Evolutionary conservation across 345 rosid species (phyloP).

Genomic region (Barbarea vulgaris): DNA sequence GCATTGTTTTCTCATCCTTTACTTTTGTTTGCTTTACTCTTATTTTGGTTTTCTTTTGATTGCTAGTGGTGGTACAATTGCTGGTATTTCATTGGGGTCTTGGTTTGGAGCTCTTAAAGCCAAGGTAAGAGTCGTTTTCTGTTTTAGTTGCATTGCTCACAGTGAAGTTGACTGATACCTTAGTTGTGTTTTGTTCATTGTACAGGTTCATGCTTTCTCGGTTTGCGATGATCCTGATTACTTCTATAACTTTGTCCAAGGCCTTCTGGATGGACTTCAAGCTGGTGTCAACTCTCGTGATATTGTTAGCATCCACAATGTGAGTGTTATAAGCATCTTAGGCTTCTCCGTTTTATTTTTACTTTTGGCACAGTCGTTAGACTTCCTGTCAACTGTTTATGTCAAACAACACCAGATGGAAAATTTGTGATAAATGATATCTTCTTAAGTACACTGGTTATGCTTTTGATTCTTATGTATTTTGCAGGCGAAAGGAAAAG

Average conservation of each 20-base stretch:
- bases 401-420: not conserved
- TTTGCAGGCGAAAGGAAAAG: slow-evolving; percentile 81
- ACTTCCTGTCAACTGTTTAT: not conserved
- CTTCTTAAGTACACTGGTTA: not conserved
- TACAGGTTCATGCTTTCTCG: slow-evolving; percentile 90
- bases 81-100: slow-evolving; percentile 87
- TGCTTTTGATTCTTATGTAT: not conserved
- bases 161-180: slow-evolving; percentile 4
- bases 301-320: slow-evolving; percentile 67
- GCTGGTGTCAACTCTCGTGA: slow-evolving; percentile 75
- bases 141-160: not conserved
- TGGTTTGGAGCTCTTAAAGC: slow-evolving; percentile 75
- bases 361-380: not conserved
- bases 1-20: not conserved
- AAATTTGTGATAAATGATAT: not conserved
- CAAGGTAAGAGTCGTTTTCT: slow-evolving; percentile 51
- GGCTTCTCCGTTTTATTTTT: not conserved
- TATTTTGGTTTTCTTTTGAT: slow-evolving; percentile 31
- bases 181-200: slow-evolving; percentile 16
- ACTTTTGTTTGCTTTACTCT: slow-evolving; percentile 10
- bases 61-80: slow-evolving; percentile 82
- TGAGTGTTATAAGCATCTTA: slow-evolving; percentile 44
- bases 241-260: slow-evolving; percentile 85
- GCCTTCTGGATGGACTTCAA: slow-evolving; percentile 72
- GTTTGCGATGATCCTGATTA: slow-evolving; percentile 94